Base-by-base conservation (phyloP, 1,284 basidiomycete species). In the Marasmius oreades region DNA sequence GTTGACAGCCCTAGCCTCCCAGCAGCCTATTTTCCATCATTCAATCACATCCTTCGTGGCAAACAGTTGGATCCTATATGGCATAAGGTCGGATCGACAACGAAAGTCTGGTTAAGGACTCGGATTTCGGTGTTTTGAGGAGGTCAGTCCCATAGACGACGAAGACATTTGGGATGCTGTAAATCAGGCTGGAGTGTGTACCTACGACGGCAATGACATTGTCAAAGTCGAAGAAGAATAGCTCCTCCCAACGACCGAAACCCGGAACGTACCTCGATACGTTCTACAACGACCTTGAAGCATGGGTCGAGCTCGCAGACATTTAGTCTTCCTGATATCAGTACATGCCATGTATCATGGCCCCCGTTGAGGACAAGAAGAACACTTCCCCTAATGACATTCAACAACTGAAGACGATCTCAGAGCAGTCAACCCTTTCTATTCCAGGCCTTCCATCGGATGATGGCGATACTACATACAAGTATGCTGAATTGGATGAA, bases 11-110 rank as follows among this genome's bases (percentile, higher is more conserved):
- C 10, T 4, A 31, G 28, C 28, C 5, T 31, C 4, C 28, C 28
- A 31, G 28, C 28, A 31, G 10, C 28, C 10, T 31, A 31, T 31
- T 31, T 31, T 5, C 28, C 28, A 4, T 31, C 28, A 31, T 31
- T 31, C 28, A 31, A 31, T 10, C 28, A 31, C 10, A 31, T 31
- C 28, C 5, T 31, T 10, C 28, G n/a, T n/a, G n/a, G 28, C 28
- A 31, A 31, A 31, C 28, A 31, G 28, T 10, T 31, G 28, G 28
- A 31, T 31, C 4, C 28, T 31, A 31, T 31, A 3, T 99, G 97
- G 97, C 95, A 99, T 70, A 92, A 93, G 70, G 93, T 98, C 24
- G 93, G 94, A 1, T 86, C 91, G 2, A 89, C 86, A 63, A 99
- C 95, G 0, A 95, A 94, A 66, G 95, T 60, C 84, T 98, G 11